Evolutionary conservation across 345 rosid species (phyloP).

Genomic region (Citrus inodora): DNA sequence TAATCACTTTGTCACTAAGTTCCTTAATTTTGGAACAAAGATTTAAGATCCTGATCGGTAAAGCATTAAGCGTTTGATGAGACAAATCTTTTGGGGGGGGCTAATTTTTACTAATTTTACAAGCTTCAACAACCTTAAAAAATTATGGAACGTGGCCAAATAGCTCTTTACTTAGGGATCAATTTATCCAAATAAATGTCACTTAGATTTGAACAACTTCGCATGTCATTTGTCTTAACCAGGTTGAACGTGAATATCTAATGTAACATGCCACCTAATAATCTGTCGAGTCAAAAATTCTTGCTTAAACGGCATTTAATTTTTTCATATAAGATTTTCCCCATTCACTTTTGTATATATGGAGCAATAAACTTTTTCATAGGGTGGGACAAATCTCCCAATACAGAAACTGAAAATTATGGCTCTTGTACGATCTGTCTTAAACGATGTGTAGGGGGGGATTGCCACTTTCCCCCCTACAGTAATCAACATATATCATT

Average conservation of each 20-base stretch:
- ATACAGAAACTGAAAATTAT: not conserved
- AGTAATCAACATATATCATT: too few species aligned
- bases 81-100: not conserved
- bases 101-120: not conserved
- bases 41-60: not conserved
- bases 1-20: constrained; percentile 14
- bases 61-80: not conserved
- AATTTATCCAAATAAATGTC: constrained; percentile 1
- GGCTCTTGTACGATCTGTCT: not conserved
- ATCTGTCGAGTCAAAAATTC: not conserved
- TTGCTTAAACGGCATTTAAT: not conserved
- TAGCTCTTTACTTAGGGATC: constrained; percentile 14
- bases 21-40: constrained; percentile 21
- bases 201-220: constrained; percentile 6
- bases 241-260: constrained; percentile 27
- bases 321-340: not conserved
- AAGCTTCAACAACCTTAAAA: constrained; percentile 15
- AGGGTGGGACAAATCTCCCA: not conserved
- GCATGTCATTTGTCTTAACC: constrained; percentile 22
- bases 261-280: constrained; percentile 32
- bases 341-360: not conserved
- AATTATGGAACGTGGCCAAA: not conserved
- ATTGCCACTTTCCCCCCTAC: too few species aligned
- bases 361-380: not conserved
- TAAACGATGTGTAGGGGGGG: not conserved